phyloP scores from a whole-genome alignment of 1,284 basidiomycete genomes.

The Trichosporon sp. region DNA sequence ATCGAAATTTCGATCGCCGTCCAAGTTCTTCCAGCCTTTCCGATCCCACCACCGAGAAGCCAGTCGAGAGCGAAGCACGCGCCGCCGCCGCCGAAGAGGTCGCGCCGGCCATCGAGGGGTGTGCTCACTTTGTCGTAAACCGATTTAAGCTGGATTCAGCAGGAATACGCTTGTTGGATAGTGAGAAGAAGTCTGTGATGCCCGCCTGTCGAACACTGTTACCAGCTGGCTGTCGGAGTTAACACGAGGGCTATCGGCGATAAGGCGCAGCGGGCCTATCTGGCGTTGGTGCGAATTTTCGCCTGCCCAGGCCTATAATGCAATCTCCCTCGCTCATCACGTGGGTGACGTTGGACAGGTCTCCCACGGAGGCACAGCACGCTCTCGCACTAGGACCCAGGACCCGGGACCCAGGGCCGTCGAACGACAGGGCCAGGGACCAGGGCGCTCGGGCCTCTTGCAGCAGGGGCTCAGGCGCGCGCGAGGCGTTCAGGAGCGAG shows the following conservation, averaged over 20 bases:
- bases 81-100: background rate
- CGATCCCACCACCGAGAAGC: background rate
- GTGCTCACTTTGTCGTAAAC: slow-evolving; percentile 43
- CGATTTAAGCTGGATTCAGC: slow-evolving; percentile 48
- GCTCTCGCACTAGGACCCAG: background rate
- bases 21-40: background rate
- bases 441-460: background rate
- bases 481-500: background rate
- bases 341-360: too few relatives aligned
- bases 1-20: background rate
- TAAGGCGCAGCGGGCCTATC: background rate
- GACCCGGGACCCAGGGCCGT: background rate
- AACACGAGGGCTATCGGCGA: background rate
- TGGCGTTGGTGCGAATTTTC: background rate
- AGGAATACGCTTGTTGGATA: slow-evolving; percentile 44
- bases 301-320: background rate
- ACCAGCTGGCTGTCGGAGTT: background rate
- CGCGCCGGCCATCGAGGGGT: background rate
- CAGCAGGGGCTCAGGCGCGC: background rate
- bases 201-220: background rate
- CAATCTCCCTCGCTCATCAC: background rate
- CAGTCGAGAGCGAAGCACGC: background rate
- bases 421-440: background rate
- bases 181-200: slow-evolving; percentile 5
- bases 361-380: background rate